Percentiles rank a stretch among this genome's conserved stretches.
phyloP scores from a whole-genome alignment of 176 grass and related monocot genomes.

The Carex littledalei region DNA sequence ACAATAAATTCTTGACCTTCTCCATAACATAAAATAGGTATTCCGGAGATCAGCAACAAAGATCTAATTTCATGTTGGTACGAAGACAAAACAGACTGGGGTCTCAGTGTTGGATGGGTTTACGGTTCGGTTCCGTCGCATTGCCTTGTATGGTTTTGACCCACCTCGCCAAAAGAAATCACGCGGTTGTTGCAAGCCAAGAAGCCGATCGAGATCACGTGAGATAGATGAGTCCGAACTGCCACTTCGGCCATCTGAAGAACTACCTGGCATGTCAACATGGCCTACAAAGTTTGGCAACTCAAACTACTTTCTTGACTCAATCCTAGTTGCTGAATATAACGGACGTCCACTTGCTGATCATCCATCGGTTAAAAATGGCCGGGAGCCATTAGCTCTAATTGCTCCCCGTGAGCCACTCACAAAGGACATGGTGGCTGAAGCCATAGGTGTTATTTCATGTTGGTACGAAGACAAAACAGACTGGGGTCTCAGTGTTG shows the following conservation, averaged over 20 bases:
- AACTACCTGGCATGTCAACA: constrained; percentile 17
- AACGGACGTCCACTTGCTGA: constrained; percentile 16
- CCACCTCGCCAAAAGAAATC: constrained; percentile 15
- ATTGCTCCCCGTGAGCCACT: constrained; percentile 4
- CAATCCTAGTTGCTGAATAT: constrained; percentile 13
- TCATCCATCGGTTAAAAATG: constrained; percentile 17
- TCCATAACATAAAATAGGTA: background rate
- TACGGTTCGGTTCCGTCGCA: constrained; percentile 20
- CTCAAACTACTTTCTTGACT: constrained; percentile 20
- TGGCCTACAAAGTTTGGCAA: constrained; percentile 22
- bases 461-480: constrained; percentile 27
- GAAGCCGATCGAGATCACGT: background rate
- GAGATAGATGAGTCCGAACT: constrained; percentile 9
- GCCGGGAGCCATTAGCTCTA: constrained; percentile 14
- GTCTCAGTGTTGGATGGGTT: constrained; percentile 22
- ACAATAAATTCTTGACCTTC: constrained; percentile 14
- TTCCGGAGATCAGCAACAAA: background rate
- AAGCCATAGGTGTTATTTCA: constrained; percentile 21
- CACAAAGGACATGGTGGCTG: constrained; percentile 10
- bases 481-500: constrained; percentile 19
- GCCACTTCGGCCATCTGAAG: background rate
- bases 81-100: constrained; percentile 24
- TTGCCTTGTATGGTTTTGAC: constrained; percentile 25
- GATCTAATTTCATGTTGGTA: constrained; percentile 17
- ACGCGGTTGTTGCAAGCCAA: background rate